Evolutionary conservation across 2,329 filamentous ascomycete species (phyloP), one percentile per base, ranked within the genome.

Genomic region (Chaetomium sp.): DNA sequence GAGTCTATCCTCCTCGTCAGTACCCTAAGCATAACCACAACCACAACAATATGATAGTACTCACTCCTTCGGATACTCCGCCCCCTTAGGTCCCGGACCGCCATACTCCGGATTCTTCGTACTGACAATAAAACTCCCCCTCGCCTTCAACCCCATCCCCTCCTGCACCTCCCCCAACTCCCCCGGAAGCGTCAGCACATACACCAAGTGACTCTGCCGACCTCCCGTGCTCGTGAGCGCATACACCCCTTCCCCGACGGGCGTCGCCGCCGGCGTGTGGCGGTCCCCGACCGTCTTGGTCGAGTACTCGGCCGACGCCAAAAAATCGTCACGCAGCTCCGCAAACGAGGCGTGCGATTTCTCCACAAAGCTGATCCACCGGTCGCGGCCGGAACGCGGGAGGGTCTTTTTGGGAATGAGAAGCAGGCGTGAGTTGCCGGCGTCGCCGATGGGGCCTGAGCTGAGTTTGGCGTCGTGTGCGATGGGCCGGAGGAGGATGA

Each of bases 221-320:
- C 83, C n/a, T n/a, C n/a, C 84, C 0, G 86, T 89, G 2, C 80
- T 82, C 0, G 86, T 89, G 52, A 96, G 84, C 0, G 86, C 87
- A 64, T 96, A 96, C 0, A 95, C 83, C 0, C 91, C 91, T 68
- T 95, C 90, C 0, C 85, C 91, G n/a, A 91, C 77, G 0, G 88
- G 88, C 0, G 80, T 85, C 1, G 88, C 86, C 1, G 87, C 82
- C 0, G 88, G 85, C 0, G 76, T 78, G 50, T 86, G 83, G 10
- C 88, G 80, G 11, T 80, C 81, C 1, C 89, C 89, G 2, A 72
- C 75, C 0, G 89, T 92, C 72, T 90, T 86, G 6, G 90, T 95
- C 51, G 82, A 77, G 67, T 95, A 91, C 9, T 87, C 82, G 1
- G 74, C 76, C 0, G 81, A 79, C 1, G 77, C 69, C 60, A 94